phyloP scores from a whole-genome alignment of 495 filamentous ascomycete species.

The Xylaria flabelliformis region DNA sequence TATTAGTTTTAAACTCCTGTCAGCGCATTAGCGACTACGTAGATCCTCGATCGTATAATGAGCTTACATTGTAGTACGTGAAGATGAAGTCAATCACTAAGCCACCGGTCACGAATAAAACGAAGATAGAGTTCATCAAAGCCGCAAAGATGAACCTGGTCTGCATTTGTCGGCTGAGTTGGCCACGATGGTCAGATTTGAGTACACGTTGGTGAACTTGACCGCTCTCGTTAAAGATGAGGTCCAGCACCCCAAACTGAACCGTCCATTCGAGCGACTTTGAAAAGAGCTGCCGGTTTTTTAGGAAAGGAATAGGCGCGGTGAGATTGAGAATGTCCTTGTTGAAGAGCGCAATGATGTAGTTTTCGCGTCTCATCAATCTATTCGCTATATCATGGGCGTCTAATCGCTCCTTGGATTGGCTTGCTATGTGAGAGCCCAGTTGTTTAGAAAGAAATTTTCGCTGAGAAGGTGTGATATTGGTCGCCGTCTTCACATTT shows the following conservation, averaged over 20 bases:
- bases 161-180: slow-evolving; percentile 76
- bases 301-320: slow-evolving; percentile 82
- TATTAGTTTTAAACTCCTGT: slow-evolving; percentile 90
- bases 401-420: slow-evolving; percentile 94
- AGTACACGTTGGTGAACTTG: slow-evolving; percentile 85
- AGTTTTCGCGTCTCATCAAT: slow-evolving; percentile 95
- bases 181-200: slow-evolving; percentile 77
- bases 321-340: slow-evolving; percentile 91
- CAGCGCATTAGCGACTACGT: slow-evolving; percentile 22
- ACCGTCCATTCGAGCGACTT: slow-evolving; percentile 86
- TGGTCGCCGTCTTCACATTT: slow-evolving; percentile 81
- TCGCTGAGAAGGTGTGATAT: slow-evolving; percentile 58
- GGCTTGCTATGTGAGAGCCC: slow-evolving; percentile 61
- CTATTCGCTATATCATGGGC: slow-evolving; percentile 97
- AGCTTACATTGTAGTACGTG: slow-evolving; percentile 81
- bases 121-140: slow-evolving; percentile 82
- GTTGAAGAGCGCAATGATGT: slow-evolving; percentile 94
- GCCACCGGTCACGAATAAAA: slow-evolving; percentile 83
- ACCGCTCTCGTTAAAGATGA: slow-evolving; percentile 86
- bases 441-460: slow-evolving; percentile 61
- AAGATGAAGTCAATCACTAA: slow-evolving; percentile 88
- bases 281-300: slow-evolving; percentile 79
- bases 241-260: slow-evolving; percentile 86
- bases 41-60: background rate
- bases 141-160: slow-evolving; percentile 80